phyloP scores from a whole-genome alignment of 2,329 filamentous ascomycete species.

The Bisporella sp. region DNA sequence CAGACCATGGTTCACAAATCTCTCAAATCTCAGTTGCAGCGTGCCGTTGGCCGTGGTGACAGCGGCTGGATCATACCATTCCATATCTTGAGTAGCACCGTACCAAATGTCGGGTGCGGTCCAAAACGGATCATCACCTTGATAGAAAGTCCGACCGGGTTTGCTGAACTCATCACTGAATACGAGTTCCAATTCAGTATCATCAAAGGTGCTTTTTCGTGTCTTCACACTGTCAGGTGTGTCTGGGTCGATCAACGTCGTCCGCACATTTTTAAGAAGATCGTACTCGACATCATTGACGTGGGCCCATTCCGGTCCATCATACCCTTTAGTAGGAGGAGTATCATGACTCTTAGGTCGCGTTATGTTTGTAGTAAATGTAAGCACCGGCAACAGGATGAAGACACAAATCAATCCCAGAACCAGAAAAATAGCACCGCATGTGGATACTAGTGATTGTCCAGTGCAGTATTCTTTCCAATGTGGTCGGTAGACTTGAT shows the following conservation, averaged over 20 bases:
- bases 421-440: constrained; percentile 35
- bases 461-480: constrained; percentile 37
- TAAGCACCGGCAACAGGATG: constrained; percentile 42
- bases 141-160: constrained; percentile 45
- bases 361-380: constrained; percentile 27
- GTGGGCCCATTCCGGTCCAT: constrained; percentile 32
- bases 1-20: constrained; percentile 37
- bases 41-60: constrained; percentile 41
- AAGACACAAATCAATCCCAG: constrained; percentile 42
- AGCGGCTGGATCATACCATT: constrained; percentile 35
- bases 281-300: constrained; percentile 41
- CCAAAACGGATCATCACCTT: constrained; percentile 50
- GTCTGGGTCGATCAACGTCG: constrained; percentile 42
- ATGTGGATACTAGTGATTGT: constrained; percentile 33
- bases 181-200: constrained; percentile 39
- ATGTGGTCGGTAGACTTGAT: constrained; percentile 32
- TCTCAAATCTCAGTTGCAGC: constrained; percentile 38
- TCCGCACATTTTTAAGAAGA: constrained; percentile 39
- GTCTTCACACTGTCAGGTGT: constrained; percentile 40
- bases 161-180: constrained; percentile 52
- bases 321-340: background rate
- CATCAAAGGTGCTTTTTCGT: constrained; percentile 35
- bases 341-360: background rate
- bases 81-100: constrained; percentile 41
- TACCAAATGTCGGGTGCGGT: constrained; percentile 47